phyloP scores from a whole-genome alignment of 371 early-diverging fungal species.

The Mucor plumbeus region DNA sequence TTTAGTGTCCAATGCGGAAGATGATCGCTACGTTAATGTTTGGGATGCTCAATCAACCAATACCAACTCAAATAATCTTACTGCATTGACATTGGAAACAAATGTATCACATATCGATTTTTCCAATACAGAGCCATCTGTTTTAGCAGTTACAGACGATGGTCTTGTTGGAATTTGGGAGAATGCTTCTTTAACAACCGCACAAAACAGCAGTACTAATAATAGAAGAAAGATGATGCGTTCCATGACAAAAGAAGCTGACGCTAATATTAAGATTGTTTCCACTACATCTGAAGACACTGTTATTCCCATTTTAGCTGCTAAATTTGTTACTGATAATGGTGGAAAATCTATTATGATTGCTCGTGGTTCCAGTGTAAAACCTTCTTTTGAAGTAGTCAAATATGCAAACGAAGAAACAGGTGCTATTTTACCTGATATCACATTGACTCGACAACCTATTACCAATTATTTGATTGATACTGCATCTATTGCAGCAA shows the following conservation, averaged over 20 bases:
- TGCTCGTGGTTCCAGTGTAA: slow-evolving; percentile 73
- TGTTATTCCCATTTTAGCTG: slow-evolving; percentile 67
- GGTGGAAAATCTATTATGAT: slow-evolving; percentile 62
- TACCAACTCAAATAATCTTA: slow-evolving; percentile 55
- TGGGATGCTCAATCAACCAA: slow-evolving; percentile 71
- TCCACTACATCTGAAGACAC: slow-evolving; percentile 45
- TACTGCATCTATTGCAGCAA: slow-evolving; percentile 56
- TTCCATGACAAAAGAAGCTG: slow-evolving; percentile 66
- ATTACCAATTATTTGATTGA: slow-evolving; percentile 61
- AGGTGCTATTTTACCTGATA: slow-evolving; percentile 41
- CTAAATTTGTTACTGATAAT: slow-evolving; percentile 57
- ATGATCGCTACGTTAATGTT: slow-evolving; percentile 80
- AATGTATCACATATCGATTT: slow-evolving; percentile 59
- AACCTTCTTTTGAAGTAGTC: slow-evolving; percentile 78
- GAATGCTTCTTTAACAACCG: slow-evolving; percentile 44
- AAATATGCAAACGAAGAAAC: slow-evolving; percentile 37
- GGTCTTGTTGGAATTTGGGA: slow-evolving; percentile 76
- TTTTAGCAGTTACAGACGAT: slow-evolving; percentile 75
- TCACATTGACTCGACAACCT: slow-evolving; percentile 56
- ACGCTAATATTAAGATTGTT: slow-evolving; percentile 57
- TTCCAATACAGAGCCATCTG: slow-evolving; percentile 54
- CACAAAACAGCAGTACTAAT: slow-evolving; percentile 21
- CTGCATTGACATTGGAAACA: slow-evolving; percentile 71
- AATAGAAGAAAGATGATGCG: slow-evolving; percentile 63
- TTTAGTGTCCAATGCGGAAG: slow-evolving; percentile 70